A percentile compares a stretch with the other conserved stretches of the same genome.
Conservation (phyloP, 2,329 filamentous ascomycete species). For the Xylaria sp. region DNA sequence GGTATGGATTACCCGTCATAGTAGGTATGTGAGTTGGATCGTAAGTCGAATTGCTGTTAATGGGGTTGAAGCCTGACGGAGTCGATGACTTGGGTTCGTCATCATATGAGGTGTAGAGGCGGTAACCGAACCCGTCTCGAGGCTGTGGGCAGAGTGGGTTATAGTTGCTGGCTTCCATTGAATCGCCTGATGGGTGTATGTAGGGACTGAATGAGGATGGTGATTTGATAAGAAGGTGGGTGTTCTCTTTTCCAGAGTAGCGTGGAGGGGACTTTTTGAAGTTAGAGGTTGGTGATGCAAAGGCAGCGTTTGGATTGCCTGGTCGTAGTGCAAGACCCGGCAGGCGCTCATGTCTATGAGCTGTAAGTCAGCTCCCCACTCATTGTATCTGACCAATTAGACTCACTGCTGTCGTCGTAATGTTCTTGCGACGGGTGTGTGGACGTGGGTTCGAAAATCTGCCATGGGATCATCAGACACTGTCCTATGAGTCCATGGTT, state of each 20-base stretch:
- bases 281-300: constrained; percentile 45
- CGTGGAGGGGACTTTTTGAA: constrained; percentile 45
- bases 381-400: constrained; percentile 32
- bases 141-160: constrained; percentile 52
- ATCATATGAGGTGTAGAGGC: constrained; percentile 45
- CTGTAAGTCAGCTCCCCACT: constrained; percentile 38
- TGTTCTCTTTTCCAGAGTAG: constrained; percentile 51
- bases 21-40: constrained; percentile 42
- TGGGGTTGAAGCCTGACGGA: constrained; percentile 45
- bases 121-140: constrained; percentile 47
- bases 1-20: constrained; percentile 37
- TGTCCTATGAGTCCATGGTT: constrained; percentile 31
- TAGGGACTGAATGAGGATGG: constrained; percentile 46
- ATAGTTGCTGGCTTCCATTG: constrained; percentile 44
- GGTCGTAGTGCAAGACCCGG: constrained; percentile 52
- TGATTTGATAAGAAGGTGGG: constrained; percentile 43
- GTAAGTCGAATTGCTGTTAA: constrained; percentile 42
- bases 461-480: constrained; percentile 35
- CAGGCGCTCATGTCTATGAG: constrained; percentile 51
- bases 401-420: constrained; percentile 45
- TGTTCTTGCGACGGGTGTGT: constrained; percentile 31
- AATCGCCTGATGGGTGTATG: constrained; percentile 43
- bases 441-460: constrained; percentile 40
- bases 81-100: constrained; percentile 44
- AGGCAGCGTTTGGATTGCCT: constrained; percentile 54